These are phyloP conservation scores for Trichophyton verrucosum DNA, from an alignment of 2,329 filamentous ascomycete species.

Conservation along the genomic window DNA sequence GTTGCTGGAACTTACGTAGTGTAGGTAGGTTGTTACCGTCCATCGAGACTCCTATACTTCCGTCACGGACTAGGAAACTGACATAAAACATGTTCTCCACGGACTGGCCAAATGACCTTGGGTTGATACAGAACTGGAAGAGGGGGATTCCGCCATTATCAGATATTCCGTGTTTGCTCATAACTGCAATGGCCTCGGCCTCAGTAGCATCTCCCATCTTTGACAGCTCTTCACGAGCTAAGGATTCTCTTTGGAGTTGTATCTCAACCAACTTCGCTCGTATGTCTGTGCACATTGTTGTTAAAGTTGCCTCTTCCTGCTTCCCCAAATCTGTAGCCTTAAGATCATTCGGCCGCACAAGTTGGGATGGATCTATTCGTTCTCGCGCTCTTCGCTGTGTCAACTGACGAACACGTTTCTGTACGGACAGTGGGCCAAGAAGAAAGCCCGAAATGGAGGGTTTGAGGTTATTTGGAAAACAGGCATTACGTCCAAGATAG, in stretches of 20 bases:
- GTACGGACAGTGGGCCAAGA: slow-evolving; percentile 74
- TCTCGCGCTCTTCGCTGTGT: slow-evolving; percentile 61
- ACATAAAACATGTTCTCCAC: slow-evolving; percentile 96
- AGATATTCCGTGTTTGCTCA: slow-evolving; percentile 50
- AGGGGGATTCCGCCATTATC: slow-evolving; percentile 61
- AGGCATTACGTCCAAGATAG: slow-evolving; percentile 65
- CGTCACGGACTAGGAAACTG: slow-evolving; percentile 85
- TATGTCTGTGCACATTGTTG: slow-evolving; percentile 65
- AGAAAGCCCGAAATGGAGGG: slow-evolving; percentile 73
- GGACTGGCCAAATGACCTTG: slow-evolving; percentile 79
- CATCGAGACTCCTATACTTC: slow-evolving; percentile 58
- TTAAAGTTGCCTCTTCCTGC: slow-evolving; percentile 67
- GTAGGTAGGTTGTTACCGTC: slow-evolving; percentile 67
- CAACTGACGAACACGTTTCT: slow-evolving; percentile 65
- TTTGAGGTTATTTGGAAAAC: slow-evolving; percentile 57
- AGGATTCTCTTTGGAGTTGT: slow-evolving; percentile 35
- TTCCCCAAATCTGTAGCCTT: slow-evolving; percentile 60
- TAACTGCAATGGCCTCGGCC: slow-evolving; percentile 12
- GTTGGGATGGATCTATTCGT: slow-evolving; percentile 55
- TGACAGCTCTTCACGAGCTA: slow-evolving; percentile 35
- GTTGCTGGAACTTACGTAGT: slow-evolving; percentile 50
- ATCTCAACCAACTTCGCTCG: slow-evolving; percentile 44
- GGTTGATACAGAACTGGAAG: slow-evolving; percentile 82
- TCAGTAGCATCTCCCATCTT: slow-evolving; percentile 18
- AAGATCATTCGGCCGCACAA: slow-evolving; percentile 63